Base-by-base conservation (phyloP, 805 yeast species). In the Torulaspora quercuum region DNA sequence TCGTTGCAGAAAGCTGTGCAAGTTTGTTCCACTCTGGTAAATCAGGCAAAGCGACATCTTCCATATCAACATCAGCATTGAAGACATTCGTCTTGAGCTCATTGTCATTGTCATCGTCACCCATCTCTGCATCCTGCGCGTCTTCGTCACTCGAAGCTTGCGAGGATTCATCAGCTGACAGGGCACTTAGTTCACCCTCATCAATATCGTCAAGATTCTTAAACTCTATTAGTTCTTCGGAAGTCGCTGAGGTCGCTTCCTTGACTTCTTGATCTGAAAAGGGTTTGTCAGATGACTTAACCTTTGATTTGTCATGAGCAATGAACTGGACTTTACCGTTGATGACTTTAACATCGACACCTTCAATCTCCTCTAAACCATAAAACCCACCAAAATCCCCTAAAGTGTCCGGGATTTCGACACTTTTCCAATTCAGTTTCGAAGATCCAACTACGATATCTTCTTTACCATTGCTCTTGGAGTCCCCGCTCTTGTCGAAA, bases 321-420 rank as follows among this genome's bases (percentile, higher is more conserved):
- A 70, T 54, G 51, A 81, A 82, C 36, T 74, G 73, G 0, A 82
- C 78, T 33, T 68, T 64, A 9, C 95, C 95, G 44, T 84, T 68
- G 2, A 77, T 75, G 37, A 79, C 70, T 42, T 83, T 77, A 5
- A 90, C 89, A 52, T 74, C 89, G 21, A 90, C 97, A 28, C 96
- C 97, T 39, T 87, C 96, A 33, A 92, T 72, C 57, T 90, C 97
- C 59, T 90, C 98, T 22, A 92, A 65, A 0, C 97, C 98, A 57
- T 80, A 87, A 51, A 89, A 82, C 0, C 96, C 96, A 47, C 84
- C 89, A 54, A 82, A 85, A 59, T 87, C 95, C 42, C 80, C 95
- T 33, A 85, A 62, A 16, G 86, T 80, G 45, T 85, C 90, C 4
- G 94, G 90, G 35, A 89, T 73, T 2, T 80, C 82, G 6, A 89